A percentile compares a stretch with the other conserved stretches of the same genome.
Conservation (phyloP, 192 early-diverging fungal genomes). For the Neocallimastix lanati region DNA sequence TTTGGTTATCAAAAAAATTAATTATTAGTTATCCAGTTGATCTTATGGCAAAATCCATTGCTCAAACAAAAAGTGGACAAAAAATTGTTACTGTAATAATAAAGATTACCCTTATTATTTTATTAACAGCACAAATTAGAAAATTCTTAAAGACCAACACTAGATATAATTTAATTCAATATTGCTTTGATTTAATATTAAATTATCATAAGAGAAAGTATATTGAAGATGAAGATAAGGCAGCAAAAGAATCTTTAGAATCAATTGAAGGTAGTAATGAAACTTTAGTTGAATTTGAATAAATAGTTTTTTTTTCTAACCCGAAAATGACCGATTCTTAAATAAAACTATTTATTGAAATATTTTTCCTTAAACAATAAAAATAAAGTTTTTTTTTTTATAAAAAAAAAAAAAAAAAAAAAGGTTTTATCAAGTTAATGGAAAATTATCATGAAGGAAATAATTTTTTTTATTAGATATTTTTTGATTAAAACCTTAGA, state of each 20-base stretch:
- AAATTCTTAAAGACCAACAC: not conserved
- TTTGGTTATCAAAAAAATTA: not conserved
- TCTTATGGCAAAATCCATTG: not conserved
- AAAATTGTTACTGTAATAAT: not conserved
- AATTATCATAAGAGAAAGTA: not conserved
- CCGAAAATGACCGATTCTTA: too few relatives aligned
- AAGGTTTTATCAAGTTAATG: too few relatives aligned
- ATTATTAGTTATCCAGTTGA: not conserved
- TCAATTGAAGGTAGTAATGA: not conserved
- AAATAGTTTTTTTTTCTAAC: too few relatives aligned
- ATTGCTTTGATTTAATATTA: not conserved
- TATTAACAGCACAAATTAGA: not conserved
- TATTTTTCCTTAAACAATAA: too few relatives aligned
- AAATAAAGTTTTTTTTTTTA: too few relatives aligned
- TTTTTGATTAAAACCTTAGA: too few relatives aligned
- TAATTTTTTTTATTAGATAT: too few relatives aligned
- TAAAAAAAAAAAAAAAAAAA: too few relatives aligned
- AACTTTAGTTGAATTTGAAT: not conserved
- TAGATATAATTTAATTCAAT: not conserved
- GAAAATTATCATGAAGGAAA: too few relatives aligned
- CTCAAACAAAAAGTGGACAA: not conserved
- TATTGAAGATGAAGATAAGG: not conserved
- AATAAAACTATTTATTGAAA: too few relatives aligned
- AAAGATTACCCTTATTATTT: not conserved
- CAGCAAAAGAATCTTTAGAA: not conserved